Percentiles rank a stretch among this genome's conserved stretches.
These are phyloP conservation scores for Elongisporangium prolatum DNA, from an alignment of 352 stramenopile species.

Conservation along the genomic window DNA sequence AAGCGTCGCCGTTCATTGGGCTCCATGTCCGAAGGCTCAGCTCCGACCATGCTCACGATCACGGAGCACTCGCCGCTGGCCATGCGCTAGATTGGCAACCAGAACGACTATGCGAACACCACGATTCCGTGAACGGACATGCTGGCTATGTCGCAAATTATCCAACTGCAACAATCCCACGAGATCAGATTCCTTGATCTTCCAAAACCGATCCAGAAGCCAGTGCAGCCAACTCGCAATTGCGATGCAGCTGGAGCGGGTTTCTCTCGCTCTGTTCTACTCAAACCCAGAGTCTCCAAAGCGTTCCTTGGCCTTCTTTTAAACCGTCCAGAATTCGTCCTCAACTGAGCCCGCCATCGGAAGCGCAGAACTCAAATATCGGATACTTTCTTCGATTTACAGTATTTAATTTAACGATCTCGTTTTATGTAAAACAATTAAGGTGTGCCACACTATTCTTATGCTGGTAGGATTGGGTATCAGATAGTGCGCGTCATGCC, in stretches of 20 bases:
- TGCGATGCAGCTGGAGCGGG: no score
- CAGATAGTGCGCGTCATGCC: neutral
- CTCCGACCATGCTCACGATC: neutral
- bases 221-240: no score
- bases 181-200: neutral
- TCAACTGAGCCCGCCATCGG: neutral
- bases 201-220: no score
- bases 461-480: neutral
- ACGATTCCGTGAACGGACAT: neutral
- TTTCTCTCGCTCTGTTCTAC: no score
- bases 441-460: neutral
- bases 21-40: neutral
- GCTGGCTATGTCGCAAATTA: neutral
- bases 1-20: neutral
- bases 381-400: no score
- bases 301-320: no score
- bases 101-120: neutral
- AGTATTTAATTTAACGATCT: no score
- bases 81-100: neutral
- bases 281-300: no score
- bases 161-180: neutral
- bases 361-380: neutral
- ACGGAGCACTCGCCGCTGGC: neutral
- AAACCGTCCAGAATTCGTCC: no score
- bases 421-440: no score